Conservation (phyloP, 2,329 filamentous ascomycete genomes). For the Cercospora zeina region DNA sequence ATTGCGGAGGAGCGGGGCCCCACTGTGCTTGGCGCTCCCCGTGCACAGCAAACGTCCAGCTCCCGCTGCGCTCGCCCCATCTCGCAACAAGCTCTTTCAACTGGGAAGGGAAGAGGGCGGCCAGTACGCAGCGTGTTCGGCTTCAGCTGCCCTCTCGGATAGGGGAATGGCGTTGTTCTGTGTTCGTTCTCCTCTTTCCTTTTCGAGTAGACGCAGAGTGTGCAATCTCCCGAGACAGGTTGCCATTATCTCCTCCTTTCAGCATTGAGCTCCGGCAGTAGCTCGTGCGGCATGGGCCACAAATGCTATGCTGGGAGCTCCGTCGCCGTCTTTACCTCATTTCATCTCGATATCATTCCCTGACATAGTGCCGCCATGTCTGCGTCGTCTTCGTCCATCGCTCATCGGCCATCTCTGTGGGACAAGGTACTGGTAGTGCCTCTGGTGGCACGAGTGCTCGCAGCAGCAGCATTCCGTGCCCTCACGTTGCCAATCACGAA, state of each 20-base stretch:
- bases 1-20: background rate
- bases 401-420: background rate
- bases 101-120: no score
- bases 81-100: no score
- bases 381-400: background rate
- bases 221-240: no score
- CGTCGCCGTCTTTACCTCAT: background rate
- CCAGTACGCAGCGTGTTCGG: background rate
- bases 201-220: no score
- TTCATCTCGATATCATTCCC: background rate
- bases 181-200: no score
- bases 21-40: background rate
- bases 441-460: slow-evolving; percentile 34
- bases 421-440: slow-evolving; percentile 27
- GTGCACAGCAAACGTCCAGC: background rate
- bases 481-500: slow-evolving; percentile 41
- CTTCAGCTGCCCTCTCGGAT: slow-evolving; percentile 1
- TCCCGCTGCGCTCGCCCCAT: background rate
- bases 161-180: no score
- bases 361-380: background rate
- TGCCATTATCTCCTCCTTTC: background rate
- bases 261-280: background rate
- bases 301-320: background rate
- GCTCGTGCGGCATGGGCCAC: background rate
- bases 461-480: slow-evolving; percentile 38